phyloP scores from a whole-genome alignment of 768 basidiomycete species.

The Rickenella mellea region DNA sequence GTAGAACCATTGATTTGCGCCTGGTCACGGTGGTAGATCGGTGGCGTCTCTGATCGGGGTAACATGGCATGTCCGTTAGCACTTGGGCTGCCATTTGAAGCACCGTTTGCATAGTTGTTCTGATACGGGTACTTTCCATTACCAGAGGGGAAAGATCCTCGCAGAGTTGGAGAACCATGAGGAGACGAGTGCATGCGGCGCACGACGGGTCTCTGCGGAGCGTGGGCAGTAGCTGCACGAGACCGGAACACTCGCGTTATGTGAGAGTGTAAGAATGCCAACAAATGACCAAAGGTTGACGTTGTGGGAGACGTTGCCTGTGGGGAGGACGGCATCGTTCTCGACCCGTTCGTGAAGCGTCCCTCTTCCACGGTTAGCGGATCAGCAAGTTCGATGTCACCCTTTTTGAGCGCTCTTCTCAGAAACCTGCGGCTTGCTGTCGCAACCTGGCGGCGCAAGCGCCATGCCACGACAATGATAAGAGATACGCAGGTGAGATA shows the following conservation, averaged over 20 bases:
- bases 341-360: neutral
- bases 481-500: constrained; percentile 36
- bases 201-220: neutral
- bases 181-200: neutral
- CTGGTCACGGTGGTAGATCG: neutral
- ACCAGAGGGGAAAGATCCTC: neutral
- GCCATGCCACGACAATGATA: constrained; percentile 35
- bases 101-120: neutral
- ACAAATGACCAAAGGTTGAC: neutral
- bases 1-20: constrained; percentile 2
- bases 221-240: neutral
- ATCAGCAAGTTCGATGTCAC: neutral
- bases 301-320: neutral
- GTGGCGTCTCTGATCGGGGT: neutral
- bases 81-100: constrained; percentile 1
- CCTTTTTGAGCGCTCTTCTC: constrained; percentile 28
- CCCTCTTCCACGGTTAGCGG: neutral
- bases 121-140: neutral
- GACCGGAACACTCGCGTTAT: constrained; percentile 3
- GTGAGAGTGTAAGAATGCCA: neutral
- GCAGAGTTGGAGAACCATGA: neutral
- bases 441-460: constrained; percentile 50
- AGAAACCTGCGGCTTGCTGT: constrained; percentile 32
- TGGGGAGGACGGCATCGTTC: neutral
- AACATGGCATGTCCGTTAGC: neutral